Base-by-base conservation (phyloP, 164 flowering plant genomes). In the Hamamelis virginiana region DNA sequence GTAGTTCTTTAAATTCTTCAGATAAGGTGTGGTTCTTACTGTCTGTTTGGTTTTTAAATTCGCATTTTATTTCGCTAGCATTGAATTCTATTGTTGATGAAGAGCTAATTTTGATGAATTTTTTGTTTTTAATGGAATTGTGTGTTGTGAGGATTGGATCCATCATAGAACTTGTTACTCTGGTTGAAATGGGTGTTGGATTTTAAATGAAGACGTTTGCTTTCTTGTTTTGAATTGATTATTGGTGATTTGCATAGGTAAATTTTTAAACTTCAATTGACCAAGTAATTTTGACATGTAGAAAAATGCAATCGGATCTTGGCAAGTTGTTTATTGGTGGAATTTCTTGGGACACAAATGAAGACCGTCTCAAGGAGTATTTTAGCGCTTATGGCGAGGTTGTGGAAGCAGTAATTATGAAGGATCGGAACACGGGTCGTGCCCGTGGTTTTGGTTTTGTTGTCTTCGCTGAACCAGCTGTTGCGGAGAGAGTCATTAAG, bases 381-480 rank as follows among this genome's bases (percentile, higher is more conserved):
- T 82, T 82, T 59, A 69, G 76, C 51, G 18, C 62, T 41, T 82
- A 46, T 69, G 83, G 85, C 21, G 85, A 82, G 63, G 83, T 82
- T 21, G 73, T 80, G 22, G 85, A 82, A 56, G 77, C 83, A 13
- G 81, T 82, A 28, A 82, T 82, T 47, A 80, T 82, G 85, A 82
- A 80, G 69, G 85, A 82, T 74, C 79, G 85, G 59, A 78, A 77
- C 28, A 80, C 85, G 8, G 85, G 85, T 4, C 83, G 85, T 52
- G 85, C 83, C 38, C 85, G 85, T 46, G 85, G 85, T 8, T 82
- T 82, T 67, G 85, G 85, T 56, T 82, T 82, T 65, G 71, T 82
- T 25, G 85, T 82, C 25, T 82, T 82, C 65, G 68, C 85, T 50
- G 83, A 82, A 56, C 81, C 85, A 12, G 65, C 78, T 50, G 83